Evolutionary conservation across 169 alveolate species (phyloP).

Genomic region (Eimeria zaria): DNA sequence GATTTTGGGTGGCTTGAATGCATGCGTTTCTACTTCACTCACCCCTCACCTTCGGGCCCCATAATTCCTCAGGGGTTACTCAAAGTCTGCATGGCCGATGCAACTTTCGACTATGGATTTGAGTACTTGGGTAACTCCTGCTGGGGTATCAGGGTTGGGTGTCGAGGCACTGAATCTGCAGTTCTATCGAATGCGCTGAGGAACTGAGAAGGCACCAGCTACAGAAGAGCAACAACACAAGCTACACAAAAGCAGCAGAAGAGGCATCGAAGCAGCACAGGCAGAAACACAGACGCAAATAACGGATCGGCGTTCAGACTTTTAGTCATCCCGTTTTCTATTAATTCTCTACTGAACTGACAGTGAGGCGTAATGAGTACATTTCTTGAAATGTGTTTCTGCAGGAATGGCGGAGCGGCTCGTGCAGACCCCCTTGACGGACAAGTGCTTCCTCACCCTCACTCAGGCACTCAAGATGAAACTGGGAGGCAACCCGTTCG

Average conservation of each 20-base stretch:
- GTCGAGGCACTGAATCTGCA: not conserved
- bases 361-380: not conserved
- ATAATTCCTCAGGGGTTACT: conserved; percentile 89
- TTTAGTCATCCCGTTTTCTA: not conserved
- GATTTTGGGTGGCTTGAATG: conserved; percentile 98
- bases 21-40: conserved; percentile 97
- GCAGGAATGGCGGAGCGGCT: conserved; percentile 92
- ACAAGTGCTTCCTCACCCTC: conserved; percentile 98
- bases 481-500: conserved; percentile 99
- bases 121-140: conserved; percentile 96
- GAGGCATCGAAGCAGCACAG: not conserved
- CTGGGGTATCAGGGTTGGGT: not conserved
- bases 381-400: conserved; percentile 24
- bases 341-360: not conserved
- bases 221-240: no score
- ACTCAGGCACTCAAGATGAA: conserved; percentile 98
- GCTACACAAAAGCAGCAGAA: not conserved
- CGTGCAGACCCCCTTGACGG: conserved; percentile 99
- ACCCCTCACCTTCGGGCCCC: conserved; percentile 88
- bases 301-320: not conserved
- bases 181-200: not conserved
- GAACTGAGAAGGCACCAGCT: not conserved
- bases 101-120: conserved; percentile 98
- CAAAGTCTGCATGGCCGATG: conserved; percentile 94
- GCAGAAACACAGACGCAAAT: not conserved